These are phyloP conservation scores for Kurtzmaniella natalensis DNA, from an alignment of 1,139 yeast species.

Conservation along the genomic window DNA sequence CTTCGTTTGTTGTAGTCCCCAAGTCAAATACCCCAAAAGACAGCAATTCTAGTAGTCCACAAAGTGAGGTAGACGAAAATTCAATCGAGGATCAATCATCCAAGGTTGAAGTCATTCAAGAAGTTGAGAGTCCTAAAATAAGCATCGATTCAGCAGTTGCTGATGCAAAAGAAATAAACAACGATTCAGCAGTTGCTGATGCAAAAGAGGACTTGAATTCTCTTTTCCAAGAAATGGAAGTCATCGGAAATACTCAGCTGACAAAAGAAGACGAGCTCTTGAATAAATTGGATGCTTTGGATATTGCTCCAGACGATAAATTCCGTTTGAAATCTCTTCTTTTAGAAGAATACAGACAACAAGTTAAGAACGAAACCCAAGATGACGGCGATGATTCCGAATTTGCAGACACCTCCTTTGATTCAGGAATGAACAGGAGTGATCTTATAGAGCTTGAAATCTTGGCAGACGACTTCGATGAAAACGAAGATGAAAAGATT, in stretches of 20 bases:
- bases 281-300: constrained; percentile 27
- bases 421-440: constrained; percentile 13
- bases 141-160: no score
- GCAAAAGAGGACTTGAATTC: constrained; percentile 33
- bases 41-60: no score
- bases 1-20: neutral
- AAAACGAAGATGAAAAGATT: constrained; percentile 20
- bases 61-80: no score
- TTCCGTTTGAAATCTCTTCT: constrained; percentile 34
- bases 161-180: neutral
- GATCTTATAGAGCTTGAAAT: constrained; percentile 37
- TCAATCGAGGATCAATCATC: no score
- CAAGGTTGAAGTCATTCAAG: no score
- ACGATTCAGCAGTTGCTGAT: constrained; percentile 5
- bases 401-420: constrained; percentile 8
- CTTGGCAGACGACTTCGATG: constrained; percentile 51
- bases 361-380: constrained; percentile 2
- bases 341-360: constrained; percentile 14
- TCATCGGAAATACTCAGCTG: constrained; percentile 13
- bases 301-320: constrained; percentile 50
- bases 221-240: constrained; percentile 49
- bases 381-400: neutral
- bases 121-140: no score
- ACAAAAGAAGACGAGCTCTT: constrained; percentile 18
- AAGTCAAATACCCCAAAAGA: neutral